Evolutionary conservation across 2,329 filamentous ascomycete species (phyloP), one percentile per base, ranked within the genome.

Genomic region (Ophiostoma tasmaniense): DNA sequence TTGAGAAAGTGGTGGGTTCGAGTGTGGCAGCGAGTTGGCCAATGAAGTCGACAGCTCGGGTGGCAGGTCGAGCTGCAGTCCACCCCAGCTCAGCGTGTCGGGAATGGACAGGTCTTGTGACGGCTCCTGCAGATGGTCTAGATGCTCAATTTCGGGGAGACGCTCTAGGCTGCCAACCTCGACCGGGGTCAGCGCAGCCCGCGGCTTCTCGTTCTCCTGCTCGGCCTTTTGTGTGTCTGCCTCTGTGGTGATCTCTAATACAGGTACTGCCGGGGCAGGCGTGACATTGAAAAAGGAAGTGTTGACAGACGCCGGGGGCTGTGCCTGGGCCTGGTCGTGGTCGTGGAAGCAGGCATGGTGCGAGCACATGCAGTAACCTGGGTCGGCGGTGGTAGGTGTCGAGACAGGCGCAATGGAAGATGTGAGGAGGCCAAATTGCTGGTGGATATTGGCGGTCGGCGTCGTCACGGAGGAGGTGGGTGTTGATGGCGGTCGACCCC

Each of bases 301-400:
- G 22, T 64, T 22, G 25, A 70, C 70, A 2, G 74, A 73, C 1
- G 70, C 67, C 59, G 45, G 68, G 39, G 45, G 61, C 6, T 69
- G 78, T 76, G 66, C 71, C 69, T 64, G 76, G 71, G 69, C 76
- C 0, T 64, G 52, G 11, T 69, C 64, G 25, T 86, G 80, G 75
- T 87, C 85, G 71, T 88, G 85, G 71, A 81, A 88, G 75, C 85
- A 88, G 67, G 85, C 85, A 76, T 88, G 85, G 73, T 88, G 85
- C 67, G 83, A 83, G 74, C 85, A 88, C 85, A 87, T 87, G 77
- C 85, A 88, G 80, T 81, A 86, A 70, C 79, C 78, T 35, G 79
- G 74, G 73, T 85, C 42, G 7, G 39, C 65, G 1, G 64, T 25
- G 55, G 33, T 33, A 33, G 55, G 25, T 2, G 25, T 33, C 1